Base-by-base conservation (phyloP, 2,329 filamentous ascomycete species). In the Diaporthe vaccinii region DNA sequence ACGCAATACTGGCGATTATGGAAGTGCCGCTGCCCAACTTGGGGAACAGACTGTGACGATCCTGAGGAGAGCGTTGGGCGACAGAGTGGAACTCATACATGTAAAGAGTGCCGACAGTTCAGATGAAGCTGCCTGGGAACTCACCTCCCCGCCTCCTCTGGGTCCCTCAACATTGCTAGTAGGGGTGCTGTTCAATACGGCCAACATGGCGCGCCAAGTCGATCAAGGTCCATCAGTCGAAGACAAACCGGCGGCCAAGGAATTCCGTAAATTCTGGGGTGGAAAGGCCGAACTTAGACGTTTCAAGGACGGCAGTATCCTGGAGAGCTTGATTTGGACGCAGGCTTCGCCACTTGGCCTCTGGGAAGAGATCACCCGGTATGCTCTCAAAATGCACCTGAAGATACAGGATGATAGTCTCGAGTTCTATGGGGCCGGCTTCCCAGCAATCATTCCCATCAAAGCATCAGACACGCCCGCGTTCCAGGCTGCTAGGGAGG, bases 231-330 rank as follows among this genome's bases (percentile, higher is more conserved):
- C 97, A 7, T 86, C 93, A 1, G 94, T 95, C 2, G 96, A 98
- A 81, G 91, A 97, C 76, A 95, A 96, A 83, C 92, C 93, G 78
- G 94, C 95, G 77, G 93, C 95, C 34, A 91, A 92, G 14, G 89
- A 89, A 44, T 99, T 98, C 83, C 94, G 95, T 49, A 91, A 93
- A 46, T 98, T 99, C 82, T 99, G 97, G 97, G 97, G 96, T 9
- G 93, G 96, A 14, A 98, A 97, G 82, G 91, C 97, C 1, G 97
- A 99, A 83, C 88, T 99, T 61, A 91, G 97, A 78, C 94, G 97
- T 28, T 99, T 99, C 87, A 97, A 96, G 80, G 95, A 98, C 80
- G 97, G 97, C 31, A 96, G 93, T 79, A 98, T 99, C 78, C 89
- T 95, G 12, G 97, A 99, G 83, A 98, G 94, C 80, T 87, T 98